A percentile compares a stretch with the other conserved stretches of the same genome.
phyloP scores from a whole-genome alignment of 2,329 filamentous ascomycete genomes.

The Aspergillus oerlinghausenensis region DNA sequence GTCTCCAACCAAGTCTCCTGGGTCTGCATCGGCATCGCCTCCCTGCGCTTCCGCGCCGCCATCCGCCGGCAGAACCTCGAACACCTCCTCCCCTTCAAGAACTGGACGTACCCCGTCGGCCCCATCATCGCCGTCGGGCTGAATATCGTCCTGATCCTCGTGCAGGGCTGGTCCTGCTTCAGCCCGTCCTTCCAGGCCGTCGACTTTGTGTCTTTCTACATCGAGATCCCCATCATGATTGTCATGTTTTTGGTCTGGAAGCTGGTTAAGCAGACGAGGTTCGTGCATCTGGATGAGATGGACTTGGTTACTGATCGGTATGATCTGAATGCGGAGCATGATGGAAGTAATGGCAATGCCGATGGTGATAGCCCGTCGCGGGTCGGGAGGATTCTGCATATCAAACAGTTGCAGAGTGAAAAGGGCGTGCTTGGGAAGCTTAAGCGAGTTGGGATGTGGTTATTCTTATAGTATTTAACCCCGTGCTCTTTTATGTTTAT shows the following conservation, averaged over 20 bases:
- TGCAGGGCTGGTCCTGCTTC: constrained; percentile 59
- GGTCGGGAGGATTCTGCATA: constrained; percentile 18
- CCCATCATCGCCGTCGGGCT: constrained; percentile 54
- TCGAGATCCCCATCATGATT: constrained; percentile 59
- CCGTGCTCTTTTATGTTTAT: not conserved
- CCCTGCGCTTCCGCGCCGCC: constrained; percentile 59
- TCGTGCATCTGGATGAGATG: constrained; percentile 45
- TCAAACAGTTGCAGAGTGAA: constrained; percentile 7
- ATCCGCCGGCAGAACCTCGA: constrained; percentile 56
- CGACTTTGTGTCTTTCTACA: constrained; percentile 60
- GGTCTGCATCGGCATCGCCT: constrained; percentile 59
- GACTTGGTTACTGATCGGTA: constrained; percentile 49
- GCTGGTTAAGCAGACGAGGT: constrained; percentile 43
- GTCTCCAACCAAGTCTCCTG: constrained; percentile 65
- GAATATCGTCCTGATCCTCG: constrained; percentile 57
- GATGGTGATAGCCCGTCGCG: constrained; percentile 15
- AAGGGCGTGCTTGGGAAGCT: constrained; percentile 18
- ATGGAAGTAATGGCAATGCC: constrained; percentile 17
- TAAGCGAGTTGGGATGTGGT: constrained; percentile 35
- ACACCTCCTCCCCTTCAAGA: constrained; percentile 59
- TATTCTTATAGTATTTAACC: constrained; percentile 33
- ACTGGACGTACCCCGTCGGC: constrained; percentile 63
- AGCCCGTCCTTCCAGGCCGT: constrained; percentile 54
- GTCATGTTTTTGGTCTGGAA: constrained; percentile 56
- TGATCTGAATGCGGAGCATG: constrained; percentile 7